Evolutionary conservation across 225 moss, liverwort and hornwort genomes (phyloP), one percentile per base, ranked within the genome.

Genomic region (Physcomitrium patens): DNA sequence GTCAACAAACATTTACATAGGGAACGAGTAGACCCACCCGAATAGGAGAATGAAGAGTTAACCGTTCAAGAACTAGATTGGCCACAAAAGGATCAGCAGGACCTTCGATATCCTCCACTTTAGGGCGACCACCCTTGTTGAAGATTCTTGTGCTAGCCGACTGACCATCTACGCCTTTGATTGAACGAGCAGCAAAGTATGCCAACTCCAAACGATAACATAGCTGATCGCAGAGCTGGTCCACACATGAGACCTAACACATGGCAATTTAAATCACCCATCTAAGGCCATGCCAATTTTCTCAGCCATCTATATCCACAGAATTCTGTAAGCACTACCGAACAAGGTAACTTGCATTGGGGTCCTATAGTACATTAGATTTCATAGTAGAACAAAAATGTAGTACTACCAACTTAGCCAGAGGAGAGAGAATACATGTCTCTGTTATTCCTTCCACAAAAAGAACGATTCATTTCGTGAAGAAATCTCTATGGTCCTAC

Each of bases 151-250:
- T 84, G 69, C 73, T 77, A 53, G 77, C 81, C 45, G 80, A 59
- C 76, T 86, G 86, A 86, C 81, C 87, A 60, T 74, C 84, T 77
- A 78, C 87, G 75, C 85, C 85, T 67, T 89, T 86, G 73, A 89
- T 86, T 41, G 88, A 84, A 17, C 79, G 73, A 67, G 92, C 87
- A 77, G 88, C 89, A 69, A 91, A 93, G 67, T 92, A 92, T 62
- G 99, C 95, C 75, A 99, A 79, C 88, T 99, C 99, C 83, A 99
- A 71, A 63, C 90, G 95, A 82, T 91, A 99, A 75, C 93, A 91
- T 26, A 99, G 85, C 80, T 93, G 90, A 63, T 99, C 89, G 80
- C 95, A 99, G 60, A 95, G 89, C 69, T 99, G 93, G 71, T 95
- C 95, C 69, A 99, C 81, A 77, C 90, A 93, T 45, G 93, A 91